These are phyloP conservation scores for Metschnikowia arizonensis DNA, from an alignment of 805 yeast species.

Conservation along the genomic window DNA sequence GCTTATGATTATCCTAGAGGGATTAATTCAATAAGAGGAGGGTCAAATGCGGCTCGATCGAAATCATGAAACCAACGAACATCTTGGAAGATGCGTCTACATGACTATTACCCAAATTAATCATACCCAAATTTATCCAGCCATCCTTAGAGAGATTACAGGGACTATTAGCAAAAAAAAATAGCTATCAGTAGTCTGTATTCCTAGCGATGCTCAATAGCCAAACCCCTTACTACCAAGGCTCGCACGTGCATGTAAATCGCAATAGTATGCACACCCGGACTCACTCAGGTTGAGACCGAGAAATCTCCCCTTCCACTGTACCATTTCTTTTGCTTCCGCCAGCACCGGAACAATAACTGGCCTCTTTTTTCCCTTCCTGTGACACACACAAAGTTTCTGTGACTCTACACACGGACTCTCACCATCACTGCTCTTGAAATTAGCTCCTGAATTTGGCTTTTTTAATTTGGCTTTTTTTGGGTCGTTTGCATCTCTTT, in stretches of 20 bases:
- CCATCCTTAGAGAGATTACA: too few relatives aligned
- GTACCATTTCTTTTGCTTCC: neutral
- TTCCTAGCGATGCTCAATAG: too few relatives aligned
- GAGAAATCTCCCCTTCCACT: neutral
- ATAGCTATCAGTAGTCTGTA: too few relatives aligned
- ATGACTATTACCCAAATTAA: too few relatives aligned
- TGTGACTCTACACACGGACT: neutral
- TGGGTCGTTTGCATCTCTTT: neutral
- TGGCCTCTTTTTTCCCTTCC: neutral
- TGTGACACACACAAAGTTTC: neutral
- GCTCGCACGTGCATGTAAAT: slow-evolving; percentile 1
- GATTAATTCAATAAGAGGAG: too few relatives aligned
- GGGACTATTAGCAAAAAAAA: too few relatives aligned
- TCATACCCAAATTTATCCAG: too few relatives aligned
- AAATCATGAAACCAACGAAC: neutral
- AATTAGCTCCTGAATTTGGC: too few relatives aligned
- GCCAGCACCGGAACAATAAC: neutral
- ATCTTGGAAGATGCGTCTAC: neutral
- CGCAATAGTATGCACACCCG: neutral
- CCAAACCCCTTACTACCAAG: too few relatives aligned
- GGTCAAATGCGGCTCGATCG: neutral
- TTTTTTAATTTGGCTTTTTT: too few relatives aligned
- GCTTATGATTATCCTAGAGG: too few relatives aligned
- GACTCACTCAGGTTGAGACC: neutral
- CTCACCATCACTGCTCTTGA: neutral